Evolutionary conservation across 768 basidiomycete genomes (phyloP).

Genomic region (Russula foetens): DNA sequence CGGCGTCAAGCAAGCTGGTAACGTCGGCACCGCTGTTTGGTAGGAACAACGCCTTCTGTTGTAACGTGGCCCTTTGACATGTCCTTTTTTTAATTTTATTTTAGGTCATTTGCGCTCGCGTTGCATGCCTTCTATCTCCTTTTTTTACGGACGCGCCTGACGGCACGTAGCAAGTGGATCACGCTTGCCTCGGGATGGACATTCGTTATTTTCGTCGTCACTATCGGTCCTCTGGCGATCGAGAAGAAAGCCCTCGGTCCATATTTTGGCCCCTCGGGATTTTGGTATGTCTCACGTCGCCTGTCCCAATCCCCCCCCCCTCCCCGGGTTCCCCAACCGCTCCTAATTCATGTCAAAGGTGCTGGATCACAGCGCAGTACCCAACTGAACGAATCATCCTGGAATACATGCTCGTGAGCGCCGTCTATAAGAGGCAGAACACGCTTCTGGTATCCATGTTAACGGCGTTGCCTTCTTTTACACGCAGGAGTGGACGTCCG

Average conservation of each 20-base stretch:
- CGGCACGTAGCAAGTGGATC: slow-evolving; percentile 22
- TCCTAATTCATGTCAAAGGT: slow-evolving; percentile 25
- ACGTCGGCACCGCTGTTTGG: slow-evolving; percentile 38
- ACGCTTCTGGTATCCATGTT: neutral
- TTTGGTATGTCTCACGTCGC: slow-evolving; percentile 28
- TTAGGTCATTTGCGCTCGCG: slow-evolving; percentile 28
- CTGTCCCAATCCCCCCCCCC: neutral
- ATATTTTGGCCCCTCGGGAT: slow-evolving; percentile 39
- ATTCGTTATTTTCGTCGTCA: slow-evolving; percentile 27
- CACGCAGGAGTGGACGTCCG: slow-evolving; percentile 30
- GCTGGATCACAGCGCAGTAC: slow-evolving; percentile 39
- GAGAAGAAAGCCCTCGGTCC: slow-evolving; percentile 29
- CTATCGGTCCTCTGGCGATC: slow-evolving; percentile 33
- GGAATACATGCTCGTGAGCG: slow-evolving; percentile 39
- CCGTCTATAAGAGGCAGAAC: neutral
- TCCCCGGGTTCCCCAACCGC: too few relatives aligned
- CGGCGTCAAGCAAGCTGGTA: slow-evolving; percentile 35
- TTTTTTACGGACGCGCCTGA: slow-evolving; percentile 31
- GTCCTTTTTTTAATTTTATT: slow-evolving; percentile 13
- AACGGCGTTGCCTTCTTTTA: neutral
- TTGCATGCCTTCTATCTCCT: slow-evolving; percentile 32
- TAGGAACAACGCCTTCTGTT: slow-evolving; percentile 5
- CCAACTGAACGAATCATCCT: slow-evolving; percentile 31
- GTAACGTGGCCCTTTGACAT: slow-evolving; percentile 21
- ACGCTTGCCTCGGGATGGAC: slow-evolving; percentile 32